Conservation (phyloP, 345 rosid species). For the Hypericum perforatum region DNA sequence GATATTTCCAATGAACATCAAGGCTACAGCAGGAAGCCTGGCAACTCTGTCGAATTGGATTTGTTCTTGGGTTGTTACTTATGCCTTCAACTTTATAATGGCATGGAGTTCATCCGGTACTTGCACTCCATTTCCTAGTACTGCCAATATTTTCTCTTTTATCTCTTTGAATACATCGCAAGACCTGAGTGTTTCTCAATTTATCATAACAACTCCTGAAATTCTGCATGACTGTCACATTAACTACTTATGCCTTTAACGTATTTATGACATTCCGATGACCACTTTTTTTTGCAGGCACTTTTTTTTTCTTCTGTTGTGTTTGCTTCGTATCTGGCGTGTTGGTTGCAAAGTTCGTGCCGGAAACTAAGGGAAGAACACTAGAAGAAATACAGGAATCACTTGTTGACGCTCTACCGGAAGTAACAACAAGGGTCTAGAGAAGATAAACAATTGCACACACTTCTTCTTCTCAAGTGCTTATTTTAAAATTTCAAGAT, state of each 20-base stretch:
- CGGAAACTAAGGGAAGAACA: constrained; percentile 14
- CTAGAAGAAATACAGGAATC: constrained; percentile 11
- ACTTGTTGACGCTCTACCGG: no score
- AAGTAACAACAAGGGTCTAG: no score
- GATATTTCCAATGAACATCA: constrained; percentile 1
- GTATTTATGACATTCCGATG: no score
- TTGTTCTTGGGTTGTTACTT: not conserved
- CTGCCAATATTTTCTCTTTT: no score
- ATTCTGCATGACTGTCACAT: no score
- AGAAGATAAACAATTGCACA: no score
- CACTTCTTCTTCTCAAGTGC: no score
- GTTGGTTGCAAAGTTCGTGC: constrained; percentile 8
- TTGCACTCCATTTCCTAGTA: not conserved
- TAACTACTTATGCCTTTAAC: no score
- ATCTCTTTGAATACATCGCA: no score
- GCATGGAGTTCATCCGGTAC: constrained; percentile 33
- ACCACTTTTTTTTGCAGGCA: not conserved
- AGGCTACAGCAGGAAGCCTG: not conserved
- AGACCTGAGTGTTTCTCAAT: no score
- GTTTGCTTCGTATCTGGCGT: not conserved
- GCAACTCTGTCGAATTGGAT: not conserved
- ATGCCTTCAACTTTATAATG: constrained; percentile 1
- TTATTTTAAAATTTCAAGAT: no score
- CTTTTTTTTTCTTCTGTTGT: not conserved
- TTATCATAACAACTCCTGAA: no score